phyloP scores from a whole-genome alignment of 345 rosid genomes.

The Durio zibethinus region DNA sequence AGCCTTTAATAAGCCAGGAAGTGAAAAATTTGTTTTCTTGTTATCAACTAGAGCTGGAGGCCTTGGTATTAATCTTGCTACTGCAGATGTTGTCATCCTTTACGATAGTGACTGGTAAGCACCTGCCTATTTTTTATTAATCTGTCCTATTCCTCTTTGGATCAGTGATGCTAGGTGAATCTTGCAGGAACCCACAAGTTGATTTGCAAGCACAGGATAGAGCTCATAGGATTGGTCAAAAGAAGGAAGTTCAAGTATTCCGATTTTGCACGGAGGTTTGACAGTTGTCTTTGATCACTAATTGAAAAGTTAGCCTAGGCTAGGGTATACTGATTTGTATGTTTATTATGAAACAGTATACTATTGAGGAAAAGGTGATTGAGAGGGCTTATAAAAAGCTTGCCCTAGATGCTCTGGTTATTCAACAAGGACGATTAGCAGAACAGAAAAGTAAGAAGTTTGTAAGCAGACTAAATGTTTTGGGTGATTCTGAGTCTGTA shows the following conservation, averaged over 20 bases:
- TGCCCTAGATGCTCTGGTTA: slow-evolving; percentile 96
- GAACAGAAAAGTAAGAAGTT: slow-evolving; percentile 87
- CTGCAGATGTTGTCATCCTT: slow-evolving; percentile 98
- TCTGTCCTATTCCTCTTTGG: slow-evolving; percentile 11
- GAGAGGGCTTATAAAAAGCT: slow-evolving; percentile 99
- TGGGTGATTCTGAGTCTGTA: background rate
- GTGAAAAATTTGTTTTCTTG: slow-evolving; percentile 95
- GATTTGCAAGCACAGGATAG: slow-evolving; percentile 99
- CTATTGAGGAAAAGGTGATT: slow-evolving; percentile 95
- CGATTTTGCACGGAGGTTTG: slow-evolving; percentile 97
- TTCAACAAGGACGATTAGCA: slow-evolving; percentile 95
- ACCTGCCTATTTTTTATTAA: slow-evolving; percentile 1
- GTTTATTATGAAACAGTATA: slow-evolving; percentile 57
- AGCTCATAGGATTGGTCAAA: slow-evolving; percentile 98
- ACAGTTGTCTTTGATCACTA: slow-evolving; percentile 6
- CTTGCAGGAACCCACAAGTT: slow-evolving; percentile 93
- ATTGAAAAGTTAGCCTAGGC: background rate
- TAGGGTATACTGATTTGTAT: slow-evolving; percentile 12
- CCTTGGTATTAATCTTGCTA: slow-evolving; percentile 98
- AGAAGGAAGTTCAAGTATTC: slow-evolving; percentile 99
- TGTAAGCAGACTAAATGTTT: slow-evolving; percentile 3
- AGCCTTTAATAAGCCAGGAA: slow-evolving; percentile 89
- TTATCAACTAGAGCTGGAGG: slow-evolving; percentile 99
- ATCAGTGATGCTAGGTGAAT: slow-evolving; percentile 26
- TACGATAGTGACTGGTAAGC: slow-evolving; percentile 98